These are phyloP conservation scores for Bremia lactucae DNA, from an alignment of 352 stramenopile species.

Conservation along the genomic window DNA sequence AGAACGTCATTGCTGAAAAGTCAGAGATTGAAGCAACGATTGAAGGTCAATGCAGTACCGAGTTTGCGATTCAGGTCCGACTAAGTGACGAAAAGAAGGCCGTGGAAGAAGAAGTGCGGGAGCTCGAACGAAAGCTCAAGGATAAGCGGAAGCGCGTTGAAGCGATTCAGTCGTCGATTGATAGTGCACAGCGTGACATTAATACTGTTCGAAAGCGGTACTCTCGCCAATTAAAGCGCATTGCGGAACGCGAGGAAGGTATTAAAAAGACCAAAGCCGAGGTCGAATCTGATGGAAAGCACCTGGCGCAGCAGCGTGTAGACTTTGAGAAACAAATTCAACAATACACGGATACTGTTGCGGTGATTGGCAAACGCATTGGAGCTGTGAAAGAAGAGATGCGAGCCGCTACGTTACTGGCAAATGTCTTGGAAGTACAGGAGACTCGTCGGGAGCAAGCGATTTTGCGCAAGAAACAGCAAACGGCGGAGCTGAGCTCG, in stretches of 20 bases:
- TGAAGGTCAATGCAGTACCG: constrained; percentile 57
- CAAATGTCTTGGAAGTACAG: constrained; percentile 58
- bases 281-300: constrained; percentile 54
- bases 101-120: constrained; percentile 63
- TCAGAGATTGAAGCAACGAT: constrained; percentile 70
- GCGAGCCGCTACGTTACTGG: constrained; percentile 47
- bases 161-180: constrained; percentile 53
- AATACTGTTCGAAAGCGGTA: constrained; percentile 61
- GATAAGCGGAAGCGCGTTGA: constrained; percentile 44
- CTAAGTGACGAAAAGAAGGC: constrained; percentile 44
- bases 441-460: constrained; percentile 57
- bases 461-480: constrained; percentile 61
- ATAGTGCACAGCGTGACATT: constrained; percentile 68
- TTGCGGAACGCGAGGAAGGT: constrained; percentile 59
- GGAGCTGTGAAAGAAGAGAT: constrained; percentile 55
- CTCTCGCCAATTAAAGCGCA: constrained; percentile 68
- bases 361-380: constrained; percentile 52
- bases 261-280: constrained; percentile 66
- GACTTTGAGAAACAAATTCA: constrained; percentile 45
- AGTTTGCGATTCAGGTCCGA: constrained; percentile 39
- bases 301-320: constrained; percentile 43
- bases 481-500: constrained; percentile 55
- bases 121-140: constrained; percentile 58
- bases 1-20: constrained; percentile 61
- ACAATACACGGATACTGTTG: constrained; percentile 38